Base-by-base conservation (phyloP, 192 early-diverging fungal genomes). In the Entomortierella parvispora region DNA sequence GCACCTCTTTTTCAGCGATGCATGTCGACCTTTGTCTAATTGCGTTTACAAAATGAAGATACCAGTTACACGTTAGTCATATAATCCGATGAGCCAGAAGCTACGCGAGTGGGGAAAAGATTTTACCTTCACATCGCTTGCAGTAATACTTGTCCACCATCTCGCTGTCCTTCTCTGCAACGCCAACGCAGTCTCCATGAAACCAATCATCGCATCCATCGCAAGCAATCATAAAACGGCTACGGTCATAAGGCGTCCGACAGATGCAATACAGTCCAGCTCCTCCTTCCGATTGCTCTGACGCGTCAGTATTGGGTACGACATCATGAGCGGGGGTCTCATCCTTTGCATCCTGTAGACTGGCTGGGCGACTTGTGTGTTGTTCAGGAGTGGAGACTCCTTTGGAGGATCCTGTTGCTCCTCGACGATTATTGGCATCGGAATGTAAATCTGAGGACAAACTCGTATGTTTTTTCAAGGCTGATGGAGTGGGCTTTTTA, bases 131-230 rank as follows among this genome's bases (percentile, higher is more conserved):
- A 58, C 92, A 93, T 20, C 47, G 53, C 22, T 83, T 83, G 68
- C 92, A 93, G 52, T 84, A 88, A 40, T 88, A 92, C 53, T 81
- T 74, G 43, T 90, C 91, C 17, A 93, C 84, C 45, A 80, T 63
- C 6, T 83, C 81, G 22, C 83, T 86, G 29, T 89, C 82, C 2
- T 78, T 79, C 32, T 84, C 81, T 11, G 79, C 81, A 32, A 94
- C 80, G 11, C 87, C 85, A 6, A 94, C 87, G 58, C 93, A 94
- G 18, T 81, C 82, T 29, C 91, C 90, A 81, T 94, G 93, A 65
- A 82, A 94, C 93, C 93, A 94, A 52, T 86, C 86, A 59, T 89
- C 85, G 55, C 93, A 94, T 15, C 63, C 69, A 62, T 94, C 93
- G 75, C 93, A 94, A 2, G 83, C 86, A 74, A 94, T 92, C 93